Evolutionary conservation across 441 rosid genomes (phyloP).

Genomic region (Gossypium gossypioides): DNA sequence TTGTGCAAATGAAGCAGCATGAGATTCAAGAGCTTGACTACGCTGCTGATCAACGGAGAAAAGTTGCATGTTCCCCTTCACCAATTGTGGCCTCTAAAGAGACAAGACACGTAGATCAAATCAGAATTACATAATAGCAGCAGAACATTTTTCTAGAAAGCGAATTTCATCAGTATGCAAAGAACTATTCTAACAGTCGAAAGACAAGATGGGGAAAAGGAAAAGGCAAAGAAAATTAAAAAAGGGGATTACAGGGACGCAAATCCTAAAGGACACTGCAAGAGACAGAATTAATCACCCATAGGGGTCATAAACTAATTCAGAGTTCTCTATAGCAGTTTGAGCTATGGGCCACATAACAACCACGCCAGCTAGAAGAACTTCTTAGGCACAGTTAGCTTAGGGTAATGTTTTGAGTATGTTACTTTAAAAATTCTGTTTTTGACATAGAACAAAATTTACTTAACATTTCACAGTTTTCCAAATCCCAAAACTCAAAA

Average conservation of each 20-base stretch:
- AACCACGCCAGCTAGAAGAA: not conserved
- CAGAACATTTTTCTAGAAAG: not conserved
- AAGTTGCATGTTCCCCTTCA: constrained; percentile 98
- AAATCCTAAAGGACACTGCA: not conserved
- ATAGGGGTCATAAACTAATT: not conserved
- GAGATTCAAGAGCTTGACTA: constrained; percentile 99
- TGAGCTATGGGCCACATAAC: not conserved
- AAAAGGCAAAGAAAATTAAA: not conserved
- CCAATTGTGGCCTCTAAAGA: constrained; percentile 76
- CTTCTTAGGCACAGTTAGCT: not conserved
- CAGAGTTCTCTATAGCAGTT: not conserved
- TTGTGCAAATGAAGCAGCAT: constrained; percentile 96
- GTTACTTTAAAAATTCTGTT: not conserved
- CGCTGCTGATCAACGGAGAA: constrained; percentile 97
- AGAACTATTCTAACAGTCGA: not conserved
- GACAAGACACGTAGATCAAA: constrained; percentile 6
- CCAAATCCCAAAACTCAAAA: not conserved
- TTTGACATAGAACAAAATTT: not conserved
- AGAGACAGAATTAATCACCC: not conserved
- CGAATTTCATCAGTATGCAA: not conserved
- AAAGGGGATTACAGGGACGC: not conserved
- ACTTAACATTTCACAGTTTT: not conserved
- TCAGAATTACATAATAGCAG: not conserved
- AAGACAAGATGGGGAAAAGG: not conserved
- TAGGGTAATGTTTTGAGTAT: not conserved